Conservation (phyloP, 345 rosid genomes). For the Aurinia saxatilis region DNA sequence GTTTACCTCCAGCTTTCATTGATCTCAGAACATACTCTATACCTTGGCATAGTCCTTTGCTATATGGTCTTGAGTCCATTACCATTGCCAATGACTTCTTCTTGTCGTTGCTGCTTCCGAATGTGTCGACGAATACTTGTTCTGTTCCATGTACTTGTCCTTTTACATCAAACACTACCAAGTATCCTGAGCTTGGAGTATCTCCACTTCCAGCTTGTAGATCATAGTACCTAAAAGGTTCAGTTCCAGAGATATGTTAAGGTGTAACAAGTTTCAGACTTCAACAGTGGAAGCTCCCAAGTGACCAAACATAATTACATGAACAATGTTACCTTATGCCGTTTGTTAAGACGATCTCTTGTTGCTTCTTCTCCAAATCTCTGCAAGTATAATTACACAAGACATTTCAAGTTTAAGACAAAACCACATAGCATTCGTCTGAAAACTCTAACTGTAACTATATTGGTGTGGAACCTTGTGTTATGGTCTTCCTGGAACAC, state of each 20-base stretch:
- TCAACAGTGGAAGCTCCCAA: too few species aligned
- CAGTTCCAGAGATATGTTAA: neutral
- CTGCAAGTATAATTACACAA: conserved; percentile 26
- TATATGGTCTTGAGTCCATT: conserved; percentile 82
- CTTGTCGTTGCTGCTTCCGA: conserved; percentile 32
- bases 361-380: conserved; percentile 49
- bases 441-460: too few species aligned
- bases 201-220: conserved; percentile 74
- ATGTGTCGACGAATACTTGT: conserved; percentile 62
- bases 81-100: conserved; percentile 65
- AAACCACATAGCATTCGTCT: neutral
- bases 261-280: neutral
- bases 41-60: conserved; percentile 84
- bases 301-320: too few species aligned
- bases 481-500: conserved; percentile 52
- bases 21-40: conserved; percentile 58
- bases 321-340: conserved; percentile 70
- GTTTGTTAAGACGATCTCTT: conserved; percentile 67
- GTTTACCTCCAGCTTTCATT: conserved; percentile 84
- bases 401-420: neutral
- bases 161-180: conserved; percentile 72
- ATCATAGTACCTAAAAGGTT: conserved; percentile 52
- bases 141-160: conserved; percentile 58
- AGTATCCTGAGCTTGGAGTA: conserved; percentile 60
- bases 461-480: conserved; percentile 42